phyloP scores from a whole-genome alignment of 2,329 filamentous ascomycete species.

The Setomelanomma holmii region DNA sequence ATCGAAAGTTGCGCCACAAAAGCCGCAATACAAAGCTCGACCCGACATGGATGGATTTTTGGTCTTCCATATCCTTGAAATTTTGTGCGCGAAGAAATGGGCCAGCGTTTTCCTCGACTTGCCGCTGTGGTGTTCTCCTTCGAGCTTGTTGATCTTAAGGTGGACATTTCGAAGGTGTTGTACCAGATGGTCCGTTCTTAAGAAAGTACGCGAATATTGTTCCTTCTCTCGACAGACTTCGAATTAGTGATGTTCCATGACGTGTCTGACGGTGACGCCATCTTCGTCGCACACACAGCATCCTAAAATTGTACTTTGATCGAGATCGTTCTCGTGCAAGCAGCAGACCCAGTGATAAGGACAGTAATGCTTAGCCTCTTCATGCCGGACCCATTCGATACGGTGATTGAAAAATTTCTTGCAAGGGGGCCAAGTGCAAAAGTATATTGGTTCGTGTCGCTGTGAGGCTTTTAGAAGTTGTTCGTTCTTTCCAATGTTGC shows the following conservation, averaged over 20 bases:
- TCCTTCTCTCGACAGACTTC: neutral
- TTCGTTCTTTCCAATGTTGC: no score
- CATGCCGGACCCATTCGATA: neutral
- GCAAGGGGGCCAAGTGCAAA: neutral
- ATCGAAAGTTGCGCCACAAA: neutral
- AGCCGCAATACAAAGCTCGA: neutral
- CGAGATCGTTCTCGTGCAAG: no score
- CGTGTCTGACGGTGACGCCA: neutral
- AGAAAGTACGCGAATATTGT: neutral
- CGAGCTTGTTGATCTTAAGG: no score
- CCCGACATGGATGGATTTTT: neutral
- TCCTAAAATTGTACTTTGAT: no score
- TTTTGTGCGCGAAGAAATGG: no score
- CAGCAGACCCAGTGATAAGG: neutral
- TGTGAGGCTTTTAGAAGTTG: no score
- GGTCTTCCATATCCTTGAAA: neutral
- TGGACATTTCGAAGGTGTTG: neutral
- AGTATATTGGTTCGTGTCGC: neutral
- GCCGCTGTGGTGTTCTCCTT: neutral
- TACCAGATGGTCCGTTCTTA: neutral
- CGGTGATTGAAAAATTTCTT: neutral
- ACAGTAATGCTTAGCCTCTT: neutral
- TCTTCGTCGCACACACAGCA: no score
- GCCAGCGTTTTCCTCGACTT: no score
- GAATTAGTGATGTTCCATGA: neutral